Conservation (phyloP, 1,284 basidiomycete genomes). For the Xerocomus amazonicus region DNA sequence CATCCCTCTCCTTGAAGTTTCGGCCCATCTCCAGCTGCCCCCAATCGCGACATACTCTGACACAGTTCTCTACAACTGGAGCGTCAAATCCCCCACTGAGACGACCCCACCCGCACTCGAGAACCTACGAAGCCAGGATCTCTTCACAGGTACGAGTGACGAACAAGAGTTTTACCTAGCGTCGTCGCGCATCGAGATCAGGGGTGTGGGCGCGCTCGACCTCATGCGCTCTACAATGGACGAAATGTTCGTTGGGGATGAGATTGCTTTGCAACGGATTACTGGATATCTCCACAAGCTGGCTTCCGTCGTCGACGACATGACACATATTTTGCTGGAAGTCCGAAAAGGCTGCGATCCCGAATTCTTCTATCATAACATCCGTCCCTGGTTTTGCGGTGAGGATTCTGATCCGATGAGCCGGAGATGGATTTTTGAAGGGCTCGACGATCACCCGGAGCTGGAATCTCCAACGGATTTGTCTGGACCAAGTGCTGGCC, state of each 20-base stretch:
- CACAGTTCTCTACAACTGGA: conserved; percentile 93
- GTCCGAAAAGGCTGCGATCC: conserved; percentile 78
- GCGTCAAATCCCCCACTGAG: conserved; percentile 34
- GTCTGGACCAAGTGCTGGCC: conserved; percentile 88
- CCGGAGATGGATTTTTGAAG: conserved; percentile 80
- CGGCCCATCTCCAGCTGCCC: conserved; percentile 75
- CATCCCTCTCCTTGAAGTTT: conserved; percentile 78
- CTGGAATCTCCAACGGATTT: conserved; percentile 57
- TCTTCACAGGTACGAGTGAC: conserved; percentile 81
- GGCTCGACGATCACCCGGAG: conserved; percentile 54
- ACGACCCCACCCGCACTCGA: conserved; percentile 37
- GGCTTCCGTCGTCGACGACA: conserved; percentile 61
- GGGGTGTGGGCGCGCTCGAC: conserved; percentile 81
- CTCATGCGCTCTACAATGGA: conserved; percentile 89
- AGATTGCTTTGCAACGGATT: conserved; percentile 71
- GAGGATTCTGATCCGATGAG: conserved; percentile 63
- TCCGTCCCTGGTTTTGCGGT: conserved; percentile 93
- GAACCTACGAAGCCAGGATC: conserved; percentile 61
- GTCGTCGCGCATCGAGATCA: conserved; percentile 87
- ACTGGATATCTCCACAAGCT: conserved; percentile 69
- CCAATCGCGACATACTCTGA: conserved; percentile 93
- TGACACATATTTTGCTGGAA: conserved; percentile 57
- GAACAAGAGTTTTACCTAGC: conserved; percentile 90
- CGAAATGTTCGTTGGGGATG: conserved; percentile 88
- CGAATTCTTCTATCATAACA: conserved; percentile 75